phyloP scores from a whole-genome alignment of 768 basidiomycete genomes.

The Lactarius hengduanensis region DNA sequence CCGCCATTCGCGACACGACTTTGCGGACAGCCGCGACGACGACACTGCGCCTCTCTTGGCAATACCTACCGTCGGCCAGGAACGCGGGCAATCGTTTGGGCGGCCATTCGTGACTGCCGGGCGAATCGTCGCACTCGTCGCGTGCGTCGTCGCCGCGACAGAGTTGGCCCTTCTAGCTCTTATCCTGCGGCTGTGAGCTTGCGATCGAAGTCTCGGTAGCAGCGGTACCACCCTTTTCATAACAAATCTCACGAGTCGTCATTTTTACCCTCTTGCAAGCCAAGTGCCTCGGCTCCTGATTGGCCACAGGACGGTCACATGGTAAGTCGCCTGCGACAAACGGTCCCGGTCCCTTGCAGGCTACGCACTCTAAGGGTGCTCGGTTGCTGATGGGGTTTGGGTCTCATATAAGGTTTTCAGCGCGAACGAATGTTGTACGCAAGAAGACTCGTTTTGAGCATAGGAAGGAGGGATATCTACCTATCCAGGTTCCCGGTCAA shows the following conservation, averaged over 20 bases:
- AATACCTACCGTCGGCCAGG: slow-evolving; percentile 59
- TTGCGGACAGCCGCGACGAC: slow-evolving; percentile 51
- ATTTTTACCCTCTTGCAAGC: neutral
- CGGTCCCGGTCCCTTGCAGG: neutral
- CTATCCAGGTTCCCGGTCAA: no score
- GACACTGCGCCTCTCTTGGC: slow-evolving; percentile 35
- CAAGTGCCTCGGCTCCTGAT: neutral
- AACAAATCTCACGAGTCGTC: neutral
- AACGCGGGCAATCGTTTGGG: slow-evolving; percentile 63
- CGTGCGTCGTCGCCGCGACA: slow-evolving; percentile 56
- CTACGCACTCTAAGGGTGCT: neutral
- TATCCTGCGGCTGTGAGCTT: slow-evolving; percentile 39
- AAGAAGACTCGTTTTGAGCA: no score
- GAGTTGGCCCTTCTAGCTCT: slow-evolving; percentile 67
- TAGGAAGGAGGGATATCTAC: no score
- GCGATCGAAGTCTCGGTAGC: neutral
- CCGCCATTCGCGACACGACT: slow-evolving; percentile 69
- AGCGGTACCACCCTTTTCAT: no score
- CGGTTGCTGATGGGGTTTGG: neutral
- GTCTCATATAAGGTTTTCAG: no score
- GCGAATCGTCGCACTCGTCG: slow-evolving; percentile 64
- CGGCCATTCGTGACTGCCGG: slow-evolving; percentile 80
- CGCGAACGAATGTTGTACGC: no score
- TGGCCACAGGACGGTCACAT: neutral
- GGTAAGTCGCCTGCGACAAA: neutral